Conservation (phyloP, 1,284 basidiomycete species). For the Schizophyllum amplum region DNA sequence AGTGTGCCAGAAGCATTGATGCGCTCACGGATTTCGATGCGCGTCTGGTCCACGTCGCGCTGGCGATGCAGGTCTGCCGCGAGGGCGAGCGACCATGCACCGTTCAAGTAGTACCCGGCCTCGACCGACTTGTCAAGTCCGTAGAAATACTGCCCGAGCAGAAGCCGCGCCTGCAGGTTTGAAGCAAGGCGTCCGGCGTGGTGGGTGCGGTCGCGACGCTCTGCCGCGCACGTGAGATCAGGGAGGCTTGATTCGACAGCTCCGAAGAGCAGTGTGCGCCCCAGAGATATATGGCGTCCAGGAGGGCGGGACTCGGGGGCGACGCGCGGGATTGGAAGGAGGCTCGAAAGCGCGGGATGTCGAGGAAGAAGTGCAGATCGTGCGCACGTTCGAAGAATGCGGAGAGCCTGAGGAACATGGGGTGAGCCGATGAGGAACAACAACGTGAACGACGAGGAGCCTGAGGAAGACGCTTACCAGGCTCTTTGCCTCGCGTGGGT, state of each 20-base stretch:
- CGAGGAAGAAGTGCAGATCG: conserved; percentile 12
- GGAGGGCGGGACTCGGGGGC: conserved; percentile 2
- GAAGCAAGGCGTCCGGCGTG: conserved; percentile 3
- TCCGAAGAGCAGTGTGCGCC: conserved; percentile 8
- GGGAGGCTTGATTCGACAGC: neutral
- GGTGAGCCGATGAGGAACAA: neutral
- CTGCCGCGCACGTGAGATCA: conserved; percentile 9
- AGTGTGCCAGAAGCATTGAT: neutral
- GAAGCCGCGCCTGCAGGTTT: conserved; percentile 10
- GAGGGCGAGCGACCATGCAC: conserved; percentile 28
- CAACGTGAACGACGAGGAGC: neutral
- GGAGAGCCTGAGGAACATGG: conserved; percentile 3
- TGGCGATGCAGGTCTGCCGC: conserved; percentile 25
- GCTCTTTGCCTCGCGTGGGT: neutral
- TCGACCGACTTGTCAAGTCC: conserved; percentile 28
- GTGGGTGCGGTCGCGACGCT: conserved; percentile 3
- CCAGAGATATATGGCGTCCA: conserved; percentile 12
- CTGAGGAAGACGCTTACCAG: neutral
- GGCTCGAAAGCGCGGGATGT: conserved; percentile 9
- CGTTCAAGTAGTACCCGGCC: conserved; percentile 29
- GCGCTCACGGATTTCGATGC: neutral
- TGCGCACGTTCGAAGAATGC: conserved; percentile 11
- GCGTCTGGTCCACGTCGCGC: neutral
- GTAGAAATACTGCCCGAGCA: conserved; percentile 42
- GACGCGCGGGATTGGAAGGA: neutral